Evolutionary conservation across 2,329 filamentous ascomycete genomes (phyloP).

Genomic region (Trematosphaeria pertusa): DNA sequence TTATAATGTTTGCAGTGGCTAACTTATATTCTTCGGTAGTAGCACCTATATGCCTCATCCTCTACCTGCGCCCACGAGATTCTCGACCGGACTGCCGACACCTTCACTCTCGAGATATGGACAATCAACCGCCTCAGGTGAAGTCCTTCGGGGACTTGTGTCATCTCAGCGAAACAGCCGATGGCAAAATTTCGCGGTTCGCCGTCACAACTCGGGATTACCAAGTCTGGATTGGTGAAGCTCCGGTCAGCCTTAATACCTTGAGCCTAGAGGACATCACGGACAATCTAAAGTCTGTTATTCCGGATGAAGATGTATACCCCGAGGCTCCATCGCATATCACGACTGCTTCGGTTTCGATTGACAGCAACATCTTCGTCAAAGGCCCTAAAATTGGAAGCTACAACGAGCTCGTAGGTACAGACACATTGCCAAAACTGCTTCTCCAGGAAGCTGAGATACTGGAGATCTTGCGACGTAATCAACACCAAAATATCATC

Average conservation of each 20-base stretch:
- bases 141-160: conserved; percentile 1
- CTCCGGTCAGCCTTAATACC: background rate
- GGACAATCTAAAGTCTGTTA: conserved; percentile 1
- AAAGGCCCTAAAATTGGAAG: too few relatives aligned
- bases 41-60: conserved; percentile 2
- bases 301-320: background rate
- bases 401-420: background rate
- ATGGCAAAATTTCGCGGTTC: background rate
- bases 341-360: too few relatives aligned
- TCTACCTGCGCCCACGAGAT: background rate
- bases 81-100: conserved; percentile 2
- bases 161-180: background rate
- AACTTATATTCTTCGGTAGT: background rate
- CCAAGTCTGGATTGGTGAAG: conserved; percentile 2
- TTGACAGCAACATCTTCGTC: too few relatives aligned
- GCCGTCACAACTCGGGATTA: conserved; percentile 1
- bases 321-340: too few relatives aligned
- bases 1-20: background rate
- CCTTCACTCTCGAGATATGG: conserved; percentile 1
- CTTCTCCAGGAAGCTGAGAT: conserved; percentile 23
- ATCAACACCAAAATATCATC: conserved; percentile 39
- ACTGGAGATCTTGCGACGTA: conserved; percentile 38
- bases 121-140: conserved; percentile 2
- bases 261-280: conserved; percentile 2
- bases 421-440: background rate